Evolutionary conservation across 1,284 basidiomycete genomes (phyloP).

Genomic region (Ustilago lituana): DNA sequence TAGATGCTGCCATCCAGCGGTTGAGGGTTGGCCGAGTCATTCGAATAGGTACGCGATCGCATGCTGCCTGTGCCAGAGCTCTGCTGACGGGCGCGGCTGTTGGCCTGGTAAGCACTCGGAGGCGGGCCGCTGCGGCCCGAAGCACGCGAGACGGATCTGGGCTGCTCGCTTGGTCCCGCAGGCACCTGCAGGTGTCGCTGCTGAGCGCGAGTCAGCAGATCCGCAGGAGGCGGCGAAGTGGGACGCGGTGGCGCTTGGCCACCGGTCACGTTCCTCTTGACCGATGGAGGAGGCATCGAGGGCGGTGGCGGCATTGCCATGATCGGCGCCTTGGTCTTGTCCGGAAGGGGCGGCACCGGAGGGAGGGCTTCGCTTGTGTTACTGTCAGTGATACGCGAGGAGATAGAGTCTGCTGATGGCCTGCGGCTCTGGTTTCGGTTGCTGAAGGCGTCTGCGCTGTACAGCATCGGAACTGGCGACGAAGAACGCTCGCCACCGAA

Average conservation of each 20-base stretch:
- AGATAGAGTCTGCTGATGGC: conserved; percentile 45
- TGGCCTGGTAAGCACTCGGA: conserved; percentile 19
- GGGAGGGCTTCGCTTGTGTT: conserved; percentile 26
- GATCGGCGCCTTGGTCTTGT: conserved; percentile 55
- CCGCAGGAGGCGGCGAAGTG: conserved; percentile 55
- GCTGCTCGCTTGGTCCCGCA: conserved; percentile 24
- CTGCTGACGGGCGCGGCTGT: conserved; percentile 34
- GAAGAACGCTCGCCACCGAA: conserved; percentile 43
- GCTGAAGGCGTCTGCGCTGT: conserved; percentile 46
- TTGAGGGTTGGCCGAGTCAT: conserved; percentile 28
- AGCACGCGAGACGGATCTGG: conserved; percentile 43
- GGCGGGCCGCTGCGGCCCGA: conserved; percentile 42
- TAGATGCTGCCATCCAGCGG: conserved; percentile 49
- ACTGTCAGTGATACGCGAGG: conserved; percentile 34
- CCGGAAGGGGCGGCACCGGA: conserved; percentile 45
- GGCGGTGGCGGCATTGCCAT: conserved; percentile 59
- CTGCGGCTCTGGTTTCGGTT: conserved; percentile 28
- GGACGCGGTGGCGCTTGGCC: conserved; percentile 43
- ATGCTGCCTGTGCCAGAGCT: conserved; percentile 39
- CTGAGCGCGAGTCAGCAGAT: conserved; percentile 48
- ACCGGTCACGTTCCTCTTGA: conserved; percentile 16
- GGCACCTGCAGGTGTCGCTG: conserved; percentile 44
- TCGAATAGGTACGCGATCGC: conserved; percentile 47
- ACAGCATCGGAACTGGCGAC: conserved; percentile 46
- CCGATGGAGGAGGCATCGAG: conserved; percentile 54